Conservation (phyloP, 331 rosid genomes). For the Telfairia occidentalis region DNA sequence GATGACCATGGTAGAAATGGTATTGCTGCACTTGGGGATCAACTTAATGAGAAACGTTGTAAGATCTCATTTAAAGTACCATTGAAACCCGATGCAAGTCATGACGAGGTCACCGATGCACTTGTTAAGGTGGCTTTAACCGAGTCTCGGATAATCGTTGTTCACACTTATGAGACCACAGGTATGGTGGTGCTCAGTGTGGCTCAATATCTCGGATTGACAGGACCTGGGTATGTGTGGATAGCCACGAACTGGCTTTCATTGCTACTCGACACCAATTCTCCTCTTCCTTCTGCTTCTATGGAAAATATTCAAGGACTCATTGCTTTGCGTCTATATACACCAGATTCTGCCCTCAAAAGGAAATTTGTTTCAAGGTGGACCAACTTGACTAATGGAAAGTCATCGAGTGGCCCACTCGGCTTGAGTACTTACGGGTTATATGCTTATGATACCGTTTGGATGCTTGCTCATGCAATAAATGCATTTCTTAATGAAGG, state of each 20-base stretch:
- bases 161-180: slow-evolving; percentile 34
- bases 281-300: slow-evolving; percentile 28
- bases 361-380: slow-evolving; percentile 61
- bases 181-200: slow-evolving; percentile 40
- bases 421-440: slow-evolving; percentile 49
- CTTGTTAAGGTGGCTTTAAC: slow-evolving; percentile 73
- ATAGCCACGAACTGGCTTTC: slow-evolving; percentile 71
- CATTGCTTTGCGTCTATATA: slow-evolving; percentile 49
- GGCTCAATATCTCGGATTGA: slow-evolving; percentile 74
- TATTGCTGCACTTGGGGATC: slow-evolving; percentile 52
- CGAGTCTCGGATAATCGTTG: slow-evolving; percentile 68
- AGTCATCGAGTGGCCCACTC: slow-evolving; percentile 15
- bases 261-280: slow-evolving; percentile 36
- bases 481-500: slow-evolving; percentile 68
- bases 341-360: slow-evolving; percentile 58
- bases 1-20: slow-evolving; percentile 93
- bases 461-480: slow-evolving; percentile 72
- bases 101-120: slow-evolving; percentile 42
- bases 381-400: slow-evolving; percentile 50
- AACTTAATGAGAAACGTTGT: slow-evolving; percentile 69
- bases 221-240: slow-evolving; percentile 85
- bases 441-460: slow-evolving; percentile 82
- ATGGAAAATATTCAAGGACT: slow-evolving; percentile 64
- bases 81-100: slow-evolving; percentile 34
- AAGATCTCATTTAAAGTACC: slow-evolving; percentile 79